Evolutionary conservation across 169 alveolate genomes (phyloP).

Genomic region (Neospora caninum): DNA sequence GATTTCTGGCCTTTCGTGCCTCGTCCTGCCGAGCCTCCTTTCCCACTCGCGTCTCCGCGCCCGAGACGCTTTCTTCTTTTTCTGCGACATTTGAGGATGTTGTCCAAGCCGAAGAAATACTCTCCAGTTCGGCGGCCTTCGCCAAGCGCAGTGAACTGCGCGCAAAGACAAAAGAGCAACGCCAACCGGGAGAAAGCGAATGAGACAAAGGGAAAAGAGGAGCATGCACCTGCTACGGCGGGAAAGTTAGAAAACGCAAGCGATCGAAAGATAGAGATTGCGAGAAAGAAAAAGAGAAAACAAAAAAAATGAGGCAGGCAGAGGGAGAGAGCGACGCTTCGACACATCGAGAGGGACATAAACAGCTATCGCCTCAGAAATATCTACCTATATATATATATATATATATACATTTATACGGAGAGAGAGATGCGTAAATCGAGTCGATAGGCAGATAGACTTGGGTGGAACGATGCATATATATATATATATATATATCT

Average conservation of each 20-base stretch:
- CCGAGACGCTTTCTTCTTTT: conserved; percentile 38
- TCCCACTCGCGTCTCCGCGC: conserved; percentile 54
- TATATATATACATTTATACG: not conserved
- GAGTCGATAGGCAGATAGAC: not conserved
- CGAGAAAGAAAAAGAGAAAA: not conserved
- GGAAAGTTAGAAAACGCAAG: no score
- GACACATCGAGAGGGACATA: no score
- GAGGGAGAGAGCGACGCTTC: no score
- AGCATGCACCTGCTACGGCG: no score
- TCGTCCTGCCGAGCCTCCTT: conserved; percentile 63
- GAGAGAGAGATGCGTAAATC: not conserved
- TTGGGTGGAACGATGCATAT: not conserved
- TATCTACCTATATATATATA: not conserved
- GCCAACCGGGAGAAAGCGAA: not conserved
- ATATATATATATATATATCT: not conserved
- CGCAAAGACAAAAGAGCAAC: not conserved
- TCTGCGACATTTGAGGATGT: not conserved
- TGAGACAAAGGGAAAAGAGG: not conserved
- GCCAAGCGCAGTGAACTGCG: conserved; percentile 55
- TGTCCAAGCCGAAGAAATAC: conserved; percentile 31
- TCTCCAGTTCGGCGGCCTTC: conserved; percentile 50
- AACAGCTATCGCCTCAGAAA: no score
- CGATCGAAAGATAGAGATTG: not conserved
- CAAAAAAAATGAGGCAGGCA: no score
- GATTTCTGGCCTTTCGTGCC: conserved; percentile 63